Evolutionary conservation across 306 rosid genomes (phyloP).

Genomic region (Trifolium subterraneum): DNA sequence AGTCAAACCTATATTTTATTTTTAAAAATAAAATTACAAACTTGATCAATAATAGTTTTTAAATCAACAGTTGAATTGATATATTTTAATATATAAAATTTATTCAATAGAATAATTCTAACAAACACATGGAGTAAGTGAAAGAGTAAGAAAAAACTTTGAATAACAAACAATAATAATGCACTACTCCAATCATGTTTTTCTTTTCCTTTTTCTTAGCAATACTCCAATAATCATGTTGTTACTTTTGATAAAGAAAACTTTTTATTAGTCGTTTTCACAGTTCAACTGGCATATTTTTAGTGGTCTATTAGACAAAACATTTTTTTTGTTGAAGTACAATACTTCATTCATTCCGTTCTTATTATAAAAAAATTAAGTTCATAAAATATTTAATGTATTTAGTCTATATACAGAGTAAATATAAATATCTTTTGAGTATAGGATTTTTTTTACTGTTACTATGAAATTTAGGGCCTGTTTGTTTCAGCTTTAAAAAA

Average conservation of each 20-base stretch:
- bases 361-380: too few species aligned
- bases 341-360: too few species aligned
- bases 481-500: too few species aligned
- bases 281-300: background rate
- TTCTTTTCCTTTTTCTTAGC: too few species aligned
- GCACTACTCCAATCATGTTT: background rate
- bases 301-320: slow-evolving; percentile 13
- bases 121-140: background rate
- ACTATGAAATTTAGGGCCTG: background rate
- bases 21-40: too few species aligned
- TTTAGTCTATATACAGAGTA: background rate
- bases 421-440: background rate
- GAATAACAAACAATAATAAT: background rate
- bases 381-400: too few species aligned
- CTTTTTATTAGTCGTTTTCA: background rate
- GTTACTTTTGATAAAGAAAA: background rate
- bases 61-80: background rate
- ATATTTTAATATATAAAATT: background rate
- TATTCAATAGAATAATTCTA: background rate
- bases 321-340: background rate
- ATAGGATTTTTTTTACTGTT: slow-evolving; percentile 1
- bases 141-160: too few species aligned
- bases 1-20: too few species aligned
- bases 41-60: too few species aligned
- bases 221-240: background rate